Evolutionary conservation across 2,329 filamentous ascomycete species (phyloP).

Genomic region (Fusarium mundagurra): DNA sequence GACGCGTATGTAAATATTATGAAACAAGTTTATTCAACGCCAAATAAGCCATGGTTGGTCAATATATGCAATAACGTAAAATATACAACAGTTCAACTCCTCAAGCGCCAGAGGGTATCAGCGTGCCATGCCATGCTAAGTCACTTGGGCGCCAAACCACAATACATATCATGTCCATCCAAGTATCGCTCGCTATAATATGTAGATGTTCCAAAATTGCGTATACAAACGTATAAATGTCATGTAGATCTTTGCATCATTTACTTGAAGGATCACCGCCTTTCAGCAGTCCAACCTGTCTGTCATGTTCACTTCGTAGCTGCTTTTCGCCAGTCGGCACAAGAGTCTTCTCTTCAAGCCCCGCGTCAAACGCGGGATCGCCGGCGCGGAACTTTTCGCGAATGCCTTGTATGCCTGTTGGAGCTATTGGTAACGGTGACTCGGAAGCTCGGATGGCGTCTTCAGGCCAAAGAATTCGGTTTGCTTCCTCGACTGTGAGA

Average conservation of each 20-base stretch:
- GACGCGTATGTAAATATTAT: too few species aligned
- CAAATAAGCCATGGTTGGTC: background rate
- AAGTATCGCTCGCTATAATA: conserved; percentile 4
- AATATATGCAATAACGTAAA: background rate
- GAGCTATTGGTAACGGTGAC: background rate
- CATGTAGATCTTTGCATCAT: conserved; percentile 13
- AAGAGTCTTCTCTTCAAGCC: conserved; percentile 53
- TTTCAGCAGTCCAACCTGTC: conserved; percentile 40
- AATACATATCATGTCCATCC: background rate
- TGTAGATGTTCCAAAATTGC: background rate
- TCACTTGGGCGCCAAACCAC: background rate
- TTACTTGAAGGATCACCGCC: conserved; percentile 27
- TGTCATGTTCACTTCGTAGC: conserved; percentile 47
- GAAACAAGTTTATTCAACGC: background rate
- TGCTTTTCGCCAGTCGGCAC: conserved; percentile 49
- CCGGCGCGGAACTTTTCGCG: conserved; percentile 54
- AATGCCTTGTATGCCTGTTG: conserved; percentile 38
- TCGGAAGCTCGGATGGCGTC: conserved; percentile 31
- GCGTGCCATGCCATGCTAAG: conserved; percentile 8
- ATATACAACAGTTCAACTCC: conserved; percentile 13
- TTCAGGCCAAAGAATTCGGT: conserved; percentile 53
- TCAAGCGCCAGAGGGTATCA: conserved; percentile 32
- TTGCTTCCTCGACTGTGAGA: conserved; percentile 54
- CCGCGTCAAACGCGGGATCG: conserved; percentile 47
- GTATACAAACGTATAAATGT: background rate